phyloP scores from a whole-genome alignment of 352 stramenopile genomes.

The Pythium oligandrum region DNA sequence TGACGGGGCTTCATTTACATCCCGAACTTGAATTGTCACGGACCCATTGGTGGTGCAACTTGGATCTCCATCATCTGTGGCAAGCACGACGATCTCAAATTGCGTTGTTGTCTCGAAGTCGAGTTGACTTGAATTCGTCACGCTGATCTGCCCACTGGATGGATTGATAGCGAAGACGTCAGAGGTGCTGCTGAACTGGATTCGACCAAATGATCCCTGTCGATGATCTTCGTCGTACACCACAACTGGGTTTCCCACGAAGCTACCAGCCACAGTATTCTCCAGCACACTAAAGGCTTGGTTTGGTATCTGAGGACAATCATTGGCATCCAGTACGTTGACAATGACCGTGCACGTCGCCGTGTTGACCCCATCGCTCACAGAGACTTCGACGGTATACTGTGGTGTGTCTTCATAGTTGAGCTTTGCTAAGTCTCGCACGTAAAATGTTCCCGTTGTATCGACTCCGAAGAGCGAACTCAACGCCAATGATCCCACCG shows the following conservation, averaged over 20 bases:
- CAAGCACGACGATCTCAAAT: conserved; percentile 11
- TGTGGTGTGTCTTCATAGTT: conserved; percentile 23
- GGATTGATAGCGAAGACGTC: conserved; percentile 12
- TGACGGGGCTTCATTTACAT: conserved; percentile 44
- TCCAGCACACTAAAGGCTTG: conserved; percentile 29
- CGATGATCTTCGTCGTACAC: conserved; percentile 21
- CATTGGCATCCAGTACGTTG: conserved; percentile 38
- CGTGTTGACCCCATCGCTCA: conserved; percentile 20
- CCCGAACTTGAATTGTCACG: conserved; percentile 18
- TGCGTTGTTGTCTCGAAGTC: conserved; percentile 14
- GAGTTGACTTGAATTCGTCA: conserved; percentile 3
- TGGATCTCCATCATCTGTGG: conserved; percentile 21
- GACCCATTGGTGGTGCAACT: conserved; percentile 8
- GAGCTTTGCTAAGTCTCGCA: conserved; percentile 14
- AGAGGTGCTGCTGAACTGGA: conserved; percentile 10
- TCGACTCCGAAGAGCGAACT: conserved; percentile 8
- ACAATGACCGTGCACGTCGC: conserved; percentile 25
- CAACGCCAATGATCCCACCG: conserved; percentile 1
- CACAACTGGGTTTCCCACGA: conserved; percentile 20
- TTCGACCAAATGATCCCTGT: conserved; percentile 11
- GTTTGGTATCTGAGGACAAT: conserved; percentile 32
- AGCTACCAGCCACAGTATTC: conserved; percentile 28
- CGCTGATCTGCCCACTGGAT: conserved; percentile 14
- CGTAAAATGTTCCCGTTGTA: conserved; percentile 12
- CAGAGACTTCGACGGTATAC: conserved; percentile 10